These are phyloP conservation scores for Coniochaeta sp. DNA, from an alignment of 2,329 filamentous ascomycete species.

Conservation along the genomic window DNA sequence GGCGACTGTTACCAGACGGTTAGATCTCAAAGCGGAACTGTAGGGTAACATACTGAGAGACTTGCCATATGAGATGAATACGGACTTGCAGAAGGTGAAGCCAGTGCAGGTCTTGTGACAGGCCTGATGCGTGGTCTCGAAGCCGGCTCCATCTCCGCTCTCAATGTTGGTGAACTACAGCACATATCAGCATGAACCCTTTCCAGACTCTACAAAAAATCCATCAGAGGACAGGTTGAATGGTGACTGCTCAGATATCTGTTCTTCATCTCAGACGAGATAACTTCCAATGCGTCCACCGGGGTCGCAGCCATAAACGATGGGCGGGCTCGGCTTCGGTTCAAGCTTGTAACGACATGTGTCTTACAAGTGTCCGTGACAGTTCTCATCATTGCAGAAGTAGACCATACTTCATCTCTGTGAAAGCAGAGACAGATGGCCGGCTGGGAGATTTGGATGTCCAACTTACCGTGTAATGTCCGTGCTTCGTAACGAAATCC, in stretches of 20 bases:
- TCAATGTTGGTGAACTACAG: neutral
- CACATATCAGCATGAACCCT: too few species aligned
- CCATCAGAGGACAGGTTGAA: neutral
- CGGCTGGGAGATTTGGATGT: neutral
- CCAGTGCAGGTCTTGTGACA: neutral
- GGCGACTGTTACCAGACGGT: neutral
- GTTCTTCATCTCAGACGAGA: neutral
- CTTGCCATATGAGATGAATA: neutral
- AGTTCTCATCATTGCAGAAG: neutral
- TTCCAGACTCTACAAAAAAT: too few species aligned
- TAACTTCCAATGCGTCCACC: neutral
- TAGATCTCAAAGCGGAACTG: neutral
- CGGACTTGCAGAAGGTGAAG: neutral
- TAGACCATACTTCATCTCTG: neutral
- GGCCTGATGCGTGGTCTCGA: neutral
- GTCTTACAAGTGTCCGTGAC: neutral
- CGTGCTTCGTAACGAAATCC: neutral
- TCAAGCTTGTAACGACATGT: neutral
- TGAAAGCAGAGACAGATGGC: neutral
- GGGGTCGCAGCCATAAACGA: neutral
- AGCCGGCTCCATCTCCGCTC: neutral
- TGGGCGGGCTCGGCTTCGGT: neutral
- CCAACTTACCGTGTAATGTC: neutral
- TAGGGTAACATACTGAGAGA: neutral
- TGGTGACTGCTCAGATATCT: neutral